Evolutionary conservation across 2,329 filamentous ascomycete genomes (phyloP).

Genomic region (Diaporthe velutina): DNA sequence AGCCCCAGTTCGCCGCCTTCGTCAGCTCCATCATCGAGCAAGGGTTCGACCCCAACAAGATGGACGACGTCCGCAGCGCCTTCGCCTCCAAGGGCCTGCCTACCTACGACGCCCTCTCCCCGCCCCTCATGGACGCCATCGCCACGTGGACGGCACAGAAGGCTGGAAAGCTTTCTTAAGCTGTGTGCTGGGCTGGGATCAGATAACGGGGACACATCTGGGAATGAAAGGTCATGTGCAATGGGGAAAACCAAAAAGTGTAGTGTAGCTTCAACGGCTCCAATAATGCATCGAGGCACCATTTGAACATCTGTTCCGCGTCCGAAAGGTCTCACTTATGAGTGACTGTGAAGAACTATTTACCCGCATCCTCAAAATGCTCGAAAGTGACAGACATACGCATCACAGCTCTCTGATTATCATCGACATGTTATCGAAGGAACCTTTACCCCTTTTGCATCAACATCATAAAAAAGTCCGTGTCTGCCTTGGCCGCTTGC

Average conservation of each 20-base stretch:
- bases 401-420: neutral
- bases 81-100: slow-evolving; percentile 69
- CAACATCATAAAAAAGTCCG: slow-evolving; percentile 32
- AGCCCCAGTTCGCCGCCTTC: slow-evolving; percentile 78
- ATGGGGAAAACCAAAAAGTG: neutral
- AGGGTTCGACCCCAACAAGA: slow-evolving; percentile 68
- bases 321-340: neutral
- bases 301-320: neutral
- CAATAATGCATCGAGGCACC: neutral
- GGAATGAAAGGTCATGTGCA: neutral
- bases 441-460: neutral
- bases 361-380: fast-evolving
- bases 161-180: slow-evolving; percentile 45
- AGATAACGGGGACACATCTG: too few species aligned
- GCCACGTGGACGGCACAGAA: slow-evolving; percentile 68
- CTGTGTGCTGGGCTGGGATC: neutral
- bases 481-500: slow-evolving; percentile 42
- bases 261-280: neutral
- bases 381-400: neutral
- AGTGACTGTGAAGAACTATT: neutral
- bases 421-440: neutral
- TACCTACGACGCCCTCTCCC: slow-evolving; percentile 73
- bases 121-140: slow-evolving; percentile 73
- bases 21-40: slow-evolving; percentile 78
- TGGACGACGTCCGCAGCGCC: slow-evolving; percentile 66